phyloP scores from a whole-genome alignment of 2,329 filamentous ascomycete species.

The Shiraia sp. region DNA sequence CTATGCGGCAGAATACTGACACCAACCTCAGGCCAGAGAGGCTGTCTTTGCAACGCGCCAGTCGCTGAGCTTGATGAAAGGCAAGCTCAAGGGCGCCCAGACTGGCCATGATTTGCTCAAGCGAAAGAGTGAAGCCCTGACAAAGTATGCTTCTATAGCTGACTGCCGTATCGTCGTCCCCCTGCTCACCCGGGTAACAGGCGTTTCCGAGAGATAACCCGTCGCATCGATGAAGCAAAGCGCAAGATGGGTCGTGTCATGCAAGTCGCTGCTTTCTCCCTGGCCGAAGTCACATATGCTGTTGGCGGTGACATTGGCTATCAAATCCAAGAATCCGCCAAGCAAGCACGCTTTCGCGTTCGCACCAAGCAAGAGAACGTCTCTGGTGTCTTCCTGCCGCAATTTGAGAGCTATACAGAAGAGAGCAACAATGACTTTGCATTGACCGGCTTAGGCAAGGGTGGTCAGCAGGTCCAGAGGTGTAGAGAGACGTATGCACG shows the following conservation, averaged over 20 bases:
- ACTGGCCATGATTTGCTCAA: constrained; percentile 91
- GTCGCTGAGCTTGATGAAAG: constrained; percentile 95
- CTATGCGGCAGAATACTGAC: constrained; percentile 30
- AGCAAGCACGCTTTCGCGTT: constrained; percentile 88
- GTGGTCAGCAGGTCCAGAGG: constrained; percentile 93
- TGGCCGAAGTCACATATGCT: constrained; percentile 96
- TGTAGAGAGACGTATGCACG: constrained; percentile 95
- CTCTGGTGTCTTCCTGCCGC: constrained; percentile 89
- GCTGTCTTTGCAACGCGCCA: constrained; percentile 97
- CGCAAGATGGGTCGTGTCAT: constrained; percentile 99
- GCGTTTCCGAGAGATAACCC: constrained; percentile 94
- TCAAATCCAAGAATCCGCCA: constrained; percentile 95
- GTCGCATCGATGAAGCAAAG: constrained; percentile 97
- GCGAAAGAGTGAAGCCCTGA: constrained; percentile 96
- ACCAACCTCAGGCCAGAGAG: constrained; percentile 74
- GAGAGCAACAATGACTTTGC: constrained; percentile 96
- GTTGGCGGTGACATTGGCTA: constrained; percentile 93
- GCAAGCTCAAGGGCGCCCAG: constrained; percentile 83
- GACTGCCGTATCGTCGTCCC: constrained; percentile 5
- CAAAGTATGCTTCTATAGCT: constrained; percentile 68
- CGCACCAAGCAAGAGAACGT: constrained; percentile 98
- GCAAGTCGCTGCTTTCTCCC: constrained; percentile 97
- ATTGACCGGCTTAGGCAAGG: constrained; percentile 92
- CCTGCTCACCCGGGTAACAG: constrained; percentile 51
- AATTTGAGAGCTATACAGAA: constrained; percentile 87